These are phyloP conservation scores for Paramyrothecium roridum DNA, from an alignment of 2,329 filamentous ascomycete genomes.

Conservation along the genomic window DNA sequence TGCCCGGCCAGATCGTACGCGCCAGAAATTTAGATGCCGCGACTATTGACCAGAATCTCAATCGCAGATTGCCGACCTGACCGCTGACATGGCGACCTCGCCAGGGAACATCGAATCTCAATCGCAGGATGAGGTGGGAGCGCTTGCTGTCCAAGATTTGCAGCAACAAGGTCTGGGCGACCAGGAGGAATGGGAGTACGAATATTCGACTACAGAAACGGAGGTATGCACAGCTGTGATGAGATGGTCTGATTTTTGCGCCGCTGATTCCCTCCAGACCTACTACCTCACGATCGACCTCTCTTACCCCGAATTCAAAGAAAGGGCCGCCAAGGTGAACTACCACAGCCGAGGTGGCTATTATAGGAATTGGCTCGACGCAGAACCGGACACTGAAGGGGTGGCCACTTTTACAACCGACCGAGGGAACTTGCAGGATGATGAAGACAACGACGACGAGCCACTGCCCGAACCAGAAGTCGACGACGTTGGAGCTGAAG, in stretches of 20 bases:
- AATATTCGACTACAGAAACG: constrained; percentile 61
- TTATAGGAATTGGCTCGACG: constrained; percentile 37
- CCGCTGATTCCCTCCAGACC: constrained; percentile 38
- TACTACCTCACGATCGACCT: constrained; percentile 64
- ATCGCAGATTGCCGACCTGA: neutral
- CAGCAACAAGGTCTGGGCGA: constrained; percentile 29
- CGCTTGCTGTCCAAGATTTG: constrained; percentile 22
- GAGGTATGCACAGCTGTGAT: constrained; percentile 38
- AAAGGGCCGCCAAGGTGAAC: constrained; percentile 34
- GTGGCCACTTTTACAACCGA: neutral
- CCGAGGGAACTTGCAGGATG: constrained; percentile 16
- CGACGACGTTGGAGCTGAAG: constrained; percentile 20
- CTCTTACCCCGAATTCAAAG: constrained; percentile 56
- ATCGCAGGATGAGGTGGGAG: constrained; percentile 19
- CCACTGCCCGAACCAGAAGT: constrained; percentile 30
- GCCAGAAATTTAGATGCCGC: neutral
- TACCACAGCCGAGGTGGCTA: constrained; percentile 43
- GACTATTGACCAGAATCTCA: neutral
- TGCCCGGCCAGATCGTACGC: neutral
- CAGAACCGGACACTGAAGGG: constrained; percentile 16
- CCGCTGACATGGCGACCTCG: neutral
- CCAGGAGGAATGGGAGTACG: constrained; percentile 65
- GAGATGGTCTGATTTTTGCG: no score
- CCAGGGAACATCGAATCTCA: neutral
- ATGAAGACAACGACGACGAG: constrained; percentile 26